Percentiles rank a stretch among this genome's conserved stretches.
Conservation (phyloP, 2,329 filamentous ascomycete species). For the Colletotrichum salicis region DNA sequence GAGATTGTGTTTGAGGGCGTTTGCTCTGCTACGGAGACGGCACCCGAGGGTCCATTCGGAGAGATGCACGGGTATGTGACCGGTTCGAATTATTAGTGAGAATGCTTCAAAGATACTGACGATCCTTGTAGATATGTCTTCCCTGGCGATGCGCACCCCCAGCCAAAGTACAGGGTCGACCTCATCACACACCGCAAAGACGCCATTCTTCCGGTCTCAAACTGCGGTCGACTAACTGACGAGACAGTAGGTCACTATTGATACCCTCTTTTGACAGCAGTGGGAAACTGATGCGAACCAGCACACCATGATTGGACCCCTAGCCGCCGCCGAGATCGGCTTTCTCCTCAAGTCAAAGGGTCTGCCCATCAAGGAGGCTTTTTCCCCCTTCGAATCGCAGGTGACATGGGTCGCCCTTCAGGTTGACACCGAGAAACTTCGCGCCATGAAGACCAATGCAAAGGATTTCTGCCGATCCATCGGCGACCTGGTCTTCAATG, state of each 20-base stretch:
- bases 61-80: slow-evolving; percentile 46
- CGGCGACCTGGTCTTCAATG: slow-evolving; percentile 54
- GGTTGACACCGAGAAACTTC: slow-evolving; percentile 66
- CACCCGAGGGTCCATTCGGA: slow-evolving; percentile 60
- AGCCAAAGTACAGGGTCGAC: slow-evolving; percentile 56
- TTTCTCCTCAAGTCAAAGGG: slow-evolving; percentile 46
- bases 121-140: slow-evolving; percentile 42
- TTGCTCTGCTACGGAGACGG: slow-evolving; percentile 54
- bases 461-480: slow-evolving; percentile 51
- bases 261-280: background rate
- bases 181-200: slow-evolving; percentile 59
- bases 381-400: slow-evolving; percentile 56
- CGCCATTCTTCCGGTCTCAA: slow-evolving; percentile 59
- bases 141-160: slow-evolving; percentile 5
- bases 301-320: slow-evolving; percentile 51
- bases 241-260: slow-evolving; percentile 45
- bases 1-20: slow-evolving; percentile 64
- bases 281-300: background rate
- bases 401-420: slow-evolving; percentile 63
- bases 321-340: slow-evolving; percentile 56
- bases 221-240: slow-evolving; percentile 56
- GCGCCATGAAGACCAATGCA: slow-evolving; percentile 61
- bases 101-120: background rate
- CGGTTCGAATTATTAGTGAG: background rate
- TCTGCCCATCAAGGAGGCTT: slow-evolving; percentile 56